Percentiles rank a stretch among this genome's conserved stretches.
phyloP scores from a whole-genome alignment of 768 basidiomycete species.

The Pleurotus sapidus region DNA sequence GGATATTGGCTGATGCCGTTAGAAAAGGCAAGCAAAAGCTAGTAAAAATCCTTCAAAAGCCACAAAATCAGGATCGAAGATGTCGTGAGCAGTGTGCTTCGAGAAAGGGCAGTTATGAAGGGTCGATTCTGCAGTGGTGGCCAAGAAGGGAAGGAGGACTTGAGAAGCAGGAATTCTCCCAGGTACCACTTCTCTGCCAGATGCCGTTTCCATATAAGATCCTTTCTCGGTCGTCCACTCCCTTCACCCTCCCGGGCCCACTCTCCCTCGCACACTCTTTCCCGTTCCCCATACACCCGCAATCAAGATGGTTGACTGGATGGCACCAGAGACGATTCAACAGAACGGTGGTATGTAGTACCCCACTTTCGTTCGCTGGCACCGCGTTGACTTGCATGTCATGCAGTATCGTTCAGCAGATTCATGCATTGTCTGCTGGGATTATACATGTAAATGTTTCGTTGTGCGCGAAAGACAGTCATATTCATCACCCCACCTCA shows the following conservation, averaged over 20 bases:
- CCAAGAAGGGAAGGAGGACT: neutral
- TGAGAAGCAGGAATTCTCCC: conserved; percentile 4
- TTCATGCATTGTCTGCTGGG: conserved; percentile 62
- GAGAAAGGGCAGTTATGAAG: conserved; percentile 6
- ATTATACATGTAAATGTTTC: conserved; percentile 48
- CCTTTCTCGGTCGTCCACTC: conserved; percentile 1
- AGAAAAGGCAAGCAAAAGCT: no score
- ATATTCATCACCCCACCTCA: conserved; percentile 5
- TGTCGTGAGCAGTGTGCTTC: neutral
- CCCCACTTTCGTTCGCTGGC: conserved; percentile 1
- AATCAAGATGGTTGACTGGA: conserved; percentile 56
- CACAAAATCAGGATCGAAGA: neutral
- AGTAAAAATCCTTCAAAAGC: neutral
- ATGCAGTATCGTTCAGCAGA: conserved; percentile 43
- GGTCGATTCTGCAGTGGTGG: neutral
- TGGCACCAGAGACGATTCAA: conserved; percentile 41
- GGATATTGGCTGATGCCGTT: neutral
- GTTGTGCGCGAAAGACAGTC: neutral
- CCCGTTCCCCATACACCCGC: conserved; percentile 3
- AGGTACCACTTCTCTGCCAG: conserved; percentile 4
- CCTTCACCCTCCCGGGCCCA: conserved; percentile 14
- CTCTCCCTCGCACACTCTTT: conserved; percentile 12
- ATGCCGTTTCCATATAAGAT: conserved; percentile 18
- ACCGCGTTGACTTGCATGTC: neutral
- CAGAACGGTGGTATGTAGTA: conserved; percentile 41